Evolutionary conservation across 1,139 yeast genomes (phyloP).

Genomic region (Scheffersomyces parashehatae): DNA sequence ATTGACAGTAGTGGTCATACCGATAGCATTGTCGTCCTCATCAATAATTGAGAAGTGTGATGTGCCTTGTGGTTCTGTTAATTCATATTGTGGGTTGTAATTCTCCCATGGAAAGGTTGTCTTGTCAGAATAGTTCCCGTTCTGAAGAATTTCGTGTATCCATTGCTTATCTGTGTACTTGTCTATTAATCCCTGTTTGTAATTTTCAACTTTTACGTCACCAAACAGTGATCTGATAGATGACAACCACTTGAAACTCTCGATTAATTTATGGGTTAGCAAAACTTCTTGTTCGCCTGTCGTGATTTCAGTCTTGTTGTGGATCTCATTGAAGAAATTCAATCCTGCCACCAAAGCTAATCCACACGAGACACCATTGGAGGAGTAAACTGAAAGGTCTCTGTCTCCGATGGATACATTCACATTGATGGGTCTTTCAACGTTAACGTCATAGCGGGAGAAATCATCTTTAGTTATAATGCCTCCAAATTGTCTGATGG

Average conservation of each 20-base stretch:
- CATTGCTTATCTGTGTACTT: constrained; percentile 47
- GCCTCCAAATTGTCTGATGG: constrained; percentile 56
- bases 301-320: background rate
- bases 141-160: constrained; percentile 49
- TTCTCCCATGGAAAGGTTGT: constrained; percentile 67
- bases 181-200: constrained; percentile 24
- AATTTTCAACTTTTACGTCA: constrained; percentile 39
- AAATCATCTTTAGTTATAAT: constrained; percentile 65
- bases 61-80: constrained; percentile 82
- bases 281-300: constrained; percentile 38
- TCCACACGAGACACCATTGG: constrained; percentile 84
- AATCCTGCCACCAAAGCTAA: constrained; percentile 78
- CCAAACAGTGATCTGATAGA: constrained; percentile 83
- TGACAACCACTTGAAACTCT: constrained; percentile 92
- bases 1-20: constrained; percentile 91
- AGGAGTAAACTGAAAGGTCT: constrained; percentile 56
- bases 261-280: constrained; percentile 71
- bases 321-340: constrained; percentile 43
- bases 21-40: constrained; percentile 67
- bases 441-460: constrained; percentile 53
- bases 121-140: constrained; percentile 49
- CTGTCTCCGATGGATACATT: constrained; percentile 36
- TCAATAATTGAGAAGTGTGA: constrained; percentile 83
- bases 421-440: constrained; percentile 56
- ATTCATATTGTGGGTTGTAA: constrained; percentile 77